Evolutionary conservation across 2,329 filamentous ascomycete species (phyloP), one percentile per base, ranked within the genome.

Genomic region (Sordariomycetes sp.): DNA sequence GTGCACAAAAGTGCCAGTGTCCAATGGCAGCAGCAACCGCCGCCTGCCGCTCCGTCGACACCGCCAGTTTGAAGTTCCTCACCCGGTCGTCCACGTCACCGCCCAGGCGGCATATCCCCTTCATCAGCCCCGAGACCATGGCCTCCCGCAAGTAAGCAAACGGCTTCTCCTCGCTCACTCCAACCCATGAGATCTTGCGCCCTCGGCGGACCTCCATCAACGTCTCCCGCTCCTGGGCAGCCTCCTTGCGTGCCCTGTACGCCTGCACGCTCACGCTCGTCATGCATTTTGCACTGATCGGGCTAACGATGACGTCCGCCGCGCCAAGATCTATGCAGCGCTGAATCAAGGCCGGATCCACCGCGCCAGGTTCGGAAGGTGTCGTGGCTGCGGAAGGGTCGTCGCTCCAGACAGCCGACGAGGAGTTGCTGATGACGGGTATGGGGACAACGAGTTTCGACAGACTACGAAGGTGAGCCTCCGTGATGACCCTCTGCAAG

Each of bases 91-190:
- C 72, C 70, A 76, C 65, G 72, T 84, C 73, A 77, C 83, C 66
- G 72, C 72, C 73, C 48, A 78, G 81, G 61, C 86, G 87, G 69
- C 91, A 96, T 57, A 96, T 96, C 42, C 89, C 84, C 65, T 85
- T 86, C 88, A 96, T 94, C 58, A 96, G 77, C 58, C 85, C 85
- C 1, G 90, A 94, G 5, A 96, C 91, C 90, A 96, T 96, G 54
- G 88, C 89, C 72, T 96, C 91, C 60, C 91, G 80, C 57, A 96
- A 73, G 70, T 96, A 96, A 17, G 89, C 85, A 72, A 90, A 96
- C 1, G 90, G 90, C 67, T 91, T 87, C 63, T 89, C 82, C 62
- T 92, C 88, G 65, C 89, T 82, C 12, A 95, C 80, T 28, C 91
- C 90, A 50, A 96, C 90, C 91, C 91, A 96, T 0, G 91, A 96